Conservation (phyloP, 1,284 basidiomycete genomes). For the Tilletiopsis washingtonensis region DNA sequence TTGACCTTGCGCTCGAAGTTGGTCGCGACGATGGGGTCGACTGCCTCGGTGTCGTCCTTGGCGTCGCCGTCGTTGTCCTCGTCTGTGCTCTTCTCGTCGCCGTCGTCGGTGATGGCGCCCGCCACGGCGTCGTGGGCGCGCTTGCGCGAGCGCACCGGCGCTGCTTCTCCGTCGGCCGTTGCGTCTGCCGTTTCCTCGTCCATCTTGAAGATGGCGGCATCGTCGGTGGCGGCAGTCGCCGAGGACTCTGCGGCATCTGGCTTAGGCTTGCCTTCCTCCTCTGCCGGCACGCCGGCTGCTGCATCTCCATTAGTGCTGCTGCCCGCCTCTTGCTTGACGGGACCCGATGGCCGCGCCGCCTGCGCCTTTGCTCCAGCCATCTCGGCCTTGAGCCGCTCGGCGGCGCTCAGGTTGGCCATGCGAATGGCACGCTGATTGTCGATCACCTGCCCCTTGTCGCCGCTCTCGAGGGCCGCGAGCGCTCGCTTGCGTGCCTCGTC, state of each 20-base stretch:
- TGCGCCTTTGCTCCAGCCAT: constrained; percentile 51
- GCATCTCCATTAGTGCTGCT: constrained; percentile 1
- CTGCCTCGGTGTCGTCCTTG: constrained; percentile 19
- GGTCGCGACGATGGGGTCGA: constrained; percentile 25
- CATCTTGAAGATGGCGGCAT: constrained; percentile 10
- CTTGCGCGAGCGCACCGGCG: constrained; percentile 53
- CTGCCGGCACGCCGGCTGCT: constrained; percentile 10
- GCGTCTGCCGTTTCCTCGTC: constrained; percentile 7
- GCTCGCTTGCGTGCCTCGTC: constrained; percentile 1
- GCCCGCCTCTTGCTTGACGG: constrained; percentile 16
- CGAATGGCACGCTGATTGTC: constrained; percentile 48
- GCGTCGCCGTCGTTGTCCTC: constrained; percentile 57
- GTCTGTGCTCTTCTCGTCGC: constrained; percentile 44
- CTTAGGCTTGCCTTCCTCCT: constrained; percentile 9
- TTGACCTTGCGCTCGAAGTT: constrained; percentile 35
- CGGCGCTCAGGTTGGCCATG: constrained; percentile 92
- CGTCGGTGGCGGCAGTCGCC: constrained; percentile 2
- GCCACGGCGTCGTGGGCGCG: constrained; percentile 58
- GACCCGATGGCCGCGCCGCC: background rate
- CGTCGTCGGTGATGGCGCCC: constrained; percentile 55
- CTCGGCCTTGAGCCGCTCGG: constrained; percentile 85
- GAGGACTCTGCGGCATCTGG: constrained; percentile 1
- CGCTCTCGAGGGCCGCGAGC: constrained; percentile 20
- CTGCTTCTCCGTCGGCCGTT: background rate
- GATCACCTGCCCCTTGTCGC: constrained; percentile 35